phyloP scores from a whole-genome alignment of 2,329 filamentous ascomycete genomes.

The Trichophyton mentagrophytes region DNA sequence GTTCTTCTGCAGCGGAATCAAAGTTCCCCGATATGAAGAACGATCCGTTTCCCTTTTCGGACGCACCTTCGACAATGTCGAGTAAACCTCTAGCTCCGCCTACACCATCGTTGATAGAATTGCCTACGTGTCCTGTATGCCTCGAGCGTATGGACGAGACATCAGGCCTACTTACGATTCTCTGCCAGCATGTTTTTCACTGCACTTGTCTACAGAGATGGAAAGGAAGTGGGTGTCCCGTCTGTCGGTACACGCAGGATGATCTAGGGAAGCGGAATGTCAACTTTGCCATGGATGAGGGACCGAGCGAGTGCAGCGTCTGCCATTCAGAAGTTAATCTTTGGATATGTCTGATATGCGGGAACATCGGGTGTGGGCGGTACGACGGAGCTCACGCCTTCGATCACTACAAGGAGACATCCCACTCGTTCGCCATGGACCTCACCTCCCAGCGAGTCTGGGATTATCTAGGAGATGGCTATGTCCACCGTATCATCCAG shows the following conservation, averaged over 20 bases:
- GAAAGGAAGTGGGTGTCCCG: slow-evolving; percentile 85
- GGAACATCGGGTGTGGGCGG: slow-evolving; percentile 80
- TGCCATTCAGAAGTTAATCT: slow-evolving; percentile 73
- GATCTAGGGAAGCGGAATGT: slow-evolving; percentile 35
- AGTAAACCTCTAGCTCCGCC: slow-evolving; percentile 55
- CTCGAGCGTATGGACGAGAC: slow-evolving; percentile 98
- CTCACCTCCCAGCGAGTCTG: slow-evolving; percentile 89
- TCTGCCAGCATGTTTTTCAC: slow-evolving; percentile 96
- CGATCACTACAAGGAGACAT: slow-evolving; percentile 79
- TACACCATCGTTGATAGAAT: slow-evolving; percentile 73
- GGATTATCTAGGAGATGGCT: slow-evolving; percentile 93
- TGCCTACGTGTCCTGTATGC: slow-evolving; percentile 92
- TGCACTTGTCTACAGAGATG: slow-evolving; percentile 93
- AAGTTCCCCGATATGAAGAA: slow-evolving; percentile 51
- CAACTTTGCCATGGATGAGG: slow-evolving; percentile 45
- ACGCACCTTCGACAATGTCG: slow-evolving; percentile 33
- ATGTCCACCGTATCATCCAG: slow-evolving; percentile 89
- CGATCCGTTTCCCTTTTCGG: slow-evolving; percentile 45
- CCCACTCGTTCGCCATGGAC: slow-evolving; percentile 86
- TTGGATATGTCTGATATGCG: slow-evolving; percentile 93
- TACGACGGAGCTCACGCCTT: slow-evolving; percentile 93
- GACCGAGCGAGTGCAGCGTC: slow-evolving; percentile 51
- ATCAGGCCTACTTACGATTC: slow-evolving; percentile 83
- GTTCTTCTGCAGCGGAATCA: slow-evolving; percentile 27
- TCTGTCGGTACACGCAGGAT: slow-evolving; percentile 78